Base-by-base conservation (phyloP, 768 basidiomycete genomes). In the Lactifluus subvellereus region DNA sequence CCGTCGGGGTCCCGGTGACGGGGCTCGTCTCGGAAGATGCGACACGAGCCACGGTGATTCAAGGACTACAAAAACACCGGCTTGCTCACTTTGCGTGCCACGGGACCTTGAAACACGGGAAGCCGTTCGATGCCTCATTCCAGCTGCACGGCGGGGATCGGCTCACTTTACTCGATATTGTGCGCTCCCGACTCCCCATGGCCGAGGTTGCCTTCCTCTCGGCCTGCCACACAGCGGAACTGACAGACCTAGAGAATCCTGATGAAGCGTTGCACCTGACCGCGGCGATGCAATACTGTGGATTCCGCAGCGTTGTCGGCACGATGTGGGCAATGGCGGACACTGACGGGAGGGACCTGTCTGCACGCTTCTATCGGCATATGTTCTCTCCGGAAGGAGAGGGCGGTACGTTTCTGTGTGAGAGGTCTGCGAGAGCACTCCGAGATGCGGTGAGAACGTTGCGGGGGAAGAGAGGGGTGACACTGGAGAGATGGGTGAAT, bases 281-380 rank as follows among this genome's bases (percentile, higher is more conserved):
- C 7, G 66, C 49, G 4, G 58, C 57, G 9, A 63, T 62, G 67
- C 65, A 53, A 27, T 54, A 57, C 35, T 54, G 58, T 30, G 66
- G 66, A 18, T 68, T 57, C 55, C 30, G 32, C 13, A 45, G 61
- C 27, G 49, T 67, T 37, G 54, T 67, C 11, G 55, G 57, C 6
- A 61, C 67, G 11, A 53, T 60, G 57, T 67, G 66, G 65, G 59
- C 45, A 3, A 67, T 66, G 57, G 56, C 48, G 5, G 65, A 67
- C 49, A 35, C 40, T 0, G 66, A 67, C 38, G 55, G 62, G 42
- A 66, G 47, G 54, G 47, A 47, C 22, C 33, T 66, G 20, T 57
- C 60, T 2, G 43, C 45, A 18, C 43, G 45, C 32, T 54, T 65
- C 42, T 65, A 65, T 51, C 14, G 27, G 54, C 6, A 40, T n/a